Base-by-base conservation (phyloP, 257 asterid genomes). In the Solanum dulcamara region DNA sequence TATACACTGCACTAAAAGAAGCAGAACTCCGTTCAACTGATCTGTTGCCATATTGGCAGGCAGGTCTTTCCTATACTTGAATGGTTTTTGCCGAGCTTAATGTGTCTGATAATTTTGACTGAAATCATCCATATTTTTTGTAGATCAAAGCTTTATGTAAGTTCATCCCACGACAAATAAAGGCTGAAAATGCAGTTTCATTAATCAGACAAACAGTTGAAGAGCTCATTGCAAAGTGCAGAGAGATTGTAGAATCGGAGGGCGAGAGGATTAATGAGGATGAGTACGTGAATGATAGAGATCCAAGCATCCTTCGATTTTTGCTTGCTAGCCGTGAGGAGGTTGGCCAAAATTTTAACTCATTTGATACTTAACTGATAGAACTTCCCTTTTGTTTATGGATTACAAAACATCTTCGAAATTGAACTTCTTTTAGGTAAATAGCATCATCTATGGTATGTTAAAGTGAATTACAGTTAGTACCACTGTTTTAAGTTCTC, bases 271-370 rank as follows among this genome's bases (percentile, higher is more conserved):
- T 95, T 87, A 91, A 87, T 10, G 97, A 95, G 89, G 99, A 95
- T 87, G 98, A 95, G 81, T 96, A 95, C 86, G 97, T 96, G 88
- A 96, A 95, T 83, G 94, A 92, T 70, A 18, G 93, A 22, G 99
- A 95, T 84, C 98, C 99, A 9, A 96, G 99, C 90, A 93, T 96
- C 84, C 99, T 96, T 74, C 93, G 98, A 14, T 95, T 96, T 91
- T 92, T 96, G 91, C 99, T 96, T 88, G 99, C 99, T 88, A 96
- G 99, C 92, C 88, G 98, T 86, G 99, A 96, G 89, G 97, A 96
- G 97, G 99, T 94, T 88, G 44, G 89, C 46, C 68, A 26, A 55
- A 62, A 18, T 80, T 24, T 68, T 51, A 5, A 22, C 64, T 83
- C n/a, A 77, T 84, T 86, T 85, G 64, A 71, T 37, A 70, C 37